Conservation (phyloP, 352 stramenopile genomes). For the Phytophthora boehmeriae region DNA sequence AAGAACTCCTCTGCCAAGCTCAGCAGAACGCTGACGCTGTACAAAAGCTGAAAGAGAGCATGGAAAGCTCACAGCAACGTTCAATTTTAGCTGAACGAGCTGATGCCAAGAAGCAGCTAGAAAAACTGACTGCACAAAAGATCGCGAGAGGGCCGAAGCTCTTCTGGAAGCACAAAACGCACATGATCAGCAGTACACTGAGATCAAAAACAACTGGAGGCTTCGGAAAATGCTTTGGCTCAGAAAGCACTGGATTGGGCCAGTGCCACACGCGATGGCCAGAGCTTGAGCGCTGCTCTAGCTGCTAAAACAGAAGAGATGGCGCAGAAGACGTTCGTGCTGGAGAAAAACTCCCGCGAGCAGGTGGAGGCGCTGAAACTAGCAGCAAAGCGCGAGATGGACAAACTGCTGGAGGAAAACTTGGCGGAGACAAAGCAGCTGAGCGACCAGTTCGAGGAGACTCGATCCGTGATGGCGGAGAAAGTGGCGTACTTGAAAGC, state of each 20-base stretch:
- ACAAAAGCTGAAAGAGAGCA: slow-evolving; percentile 26
- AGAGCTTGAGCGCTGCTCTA: slow-evolving; percentile 34
- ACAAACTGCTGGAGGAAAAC: slow-evolving; percentile 73
- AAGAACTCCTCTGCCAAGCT: slow-evolving; percentile 22
- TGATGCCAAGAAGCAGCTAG: slow-evolving; percentile 42
- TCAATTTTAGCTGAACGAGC: slow-evolving; percentile 39
- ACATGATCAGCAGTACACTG: slow-evolving; percentile 34
- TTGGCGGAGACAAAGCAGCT: slow-evolving; percentile 63
- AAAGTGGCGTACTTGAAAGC: slow-evolving; percentile 52
- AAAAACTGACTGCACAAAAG: slow-evolving; percentile 39
- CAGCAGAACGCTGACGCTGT: slow-evolving; percentile 33
- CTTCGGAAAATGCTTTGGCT: slow-evolving; percentile 27
- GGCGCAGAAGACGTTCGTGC: slow-evolving; percentile 29
- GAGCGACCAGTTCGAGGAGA: slow-evolving; percentile 79
- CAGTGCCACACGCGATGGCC: slow-evolving; percentile 30
- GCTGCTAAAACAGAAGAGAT: slow-evolving; percentile 43
- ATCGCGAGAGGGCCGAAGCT: slow-evolving; percentile 38
- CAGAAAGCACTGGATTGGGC: slow-evolving; percentile 41
- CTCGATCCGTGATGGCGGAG: slow-evolving; percentile 54
- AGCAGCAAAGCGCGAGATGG: slow-evolving; percentile 68
- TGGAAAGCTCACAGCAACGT: slow-evolving; percentile 30
- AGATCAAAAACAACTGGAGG: slow-evolving; percentile 33
- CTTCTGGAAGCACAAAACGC: slow-evolving; percentile 30
- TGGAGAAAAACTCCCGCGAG: slow-evolving; percentile 49
- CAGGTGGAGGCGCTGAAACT: slow-evolving; percentile 60